These are phyloP conservation scores for Elsinoe batatas DNA, from an alignment of 2,329 filamentous ascomycete genomes.

Conservation along the genomic window DNA sequence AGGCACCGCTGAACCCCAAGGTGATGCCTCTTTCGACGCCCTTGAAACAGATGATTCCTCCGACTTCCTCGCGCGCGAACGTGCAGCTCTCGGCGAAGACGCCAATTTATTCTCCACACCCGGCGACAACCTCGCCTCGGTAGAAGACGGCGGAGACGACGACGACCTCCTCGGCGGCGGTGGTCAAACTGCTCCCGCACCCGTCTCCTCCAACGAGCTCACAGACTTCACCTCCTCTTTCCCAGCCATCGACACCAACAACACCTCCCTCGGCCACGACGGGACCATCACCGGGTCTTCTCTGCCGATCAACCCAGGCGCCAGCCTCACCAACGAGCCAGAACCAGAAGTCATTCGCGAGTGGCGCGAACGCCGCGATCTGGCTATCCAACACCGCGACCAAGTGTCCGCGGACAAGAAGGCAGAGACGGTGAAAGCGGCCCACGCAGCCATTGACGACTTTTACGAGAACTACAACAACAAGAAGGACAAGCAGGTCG, in stretches of 20 bases:
- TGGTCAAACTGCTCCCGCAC: constrained; percentile 36
- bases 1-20: constrained; percentile 60
- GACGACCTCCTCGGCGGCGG: constrained; percentile 58
- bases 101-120: constrained; percentile 78
- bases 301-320: constrained; percentile 45
- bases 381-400: constrained; percentile 70
- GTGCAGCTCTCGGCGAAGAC: constrained; percentile 82
- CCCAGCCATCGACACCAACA: constrained; percentile 66
- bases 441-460: constrained; percentile 90
- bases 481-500: constrained; percentile 89
- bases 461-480: constrained; percentile 99
- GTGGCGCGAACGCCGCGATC: constrained; percentile 86
- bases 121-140: constrained; percentile 56
- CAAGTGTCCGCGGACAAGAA: constrained; percentile 77
- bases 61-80: constrained; percentile 87
- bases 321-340: constrained; percentile 58
- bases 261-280: constrained; percentile 64
- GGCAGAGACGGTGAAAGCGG: constrained; percentile 75
- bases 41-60: constrained; percentile 53
- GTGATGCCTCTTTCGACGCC: constrained; percentile 37
- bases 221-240: constrained; percentile 78
- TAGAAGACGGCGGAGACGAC: constrained; percentile 45
- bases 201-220: constrained; percentile 36
- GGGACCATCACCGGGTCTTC: constrained; percentile 68
- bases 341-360: constrained; percentile 80